phyloP scores from a whole-genome alignment of 768 basidiomycete genomes.

The Podaxis pistillaris region DNA sequence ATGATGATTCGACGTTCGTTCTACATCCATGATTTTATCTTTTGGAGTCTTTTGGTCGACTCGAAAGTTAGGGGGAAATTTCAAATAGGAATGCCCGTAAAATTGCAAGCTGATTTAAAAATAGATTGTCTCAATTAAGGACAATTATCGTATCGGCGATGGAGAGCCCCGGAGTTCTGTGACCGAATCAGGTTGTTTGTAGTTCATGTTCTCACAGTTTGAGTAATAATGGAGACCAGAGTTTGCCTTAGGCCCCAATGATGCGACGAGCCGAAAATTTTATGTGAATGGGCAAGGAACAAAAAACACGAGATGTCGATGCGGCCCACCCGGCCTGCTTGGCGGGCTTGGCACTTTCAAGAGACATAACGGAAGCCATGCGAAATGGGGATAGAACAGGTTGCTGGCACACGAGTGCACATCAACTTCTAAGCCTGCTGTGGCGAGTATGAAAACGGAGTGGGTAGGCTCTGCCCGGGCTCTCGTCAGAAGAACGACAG shows the following conservation, averaged over 20 bases:
- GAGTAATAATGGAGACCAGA: too few relatives aligned
- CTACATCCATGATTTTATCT: too few relatives aligned
- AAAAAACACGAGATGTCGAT: neutral
- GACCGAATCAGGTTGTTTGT: too few relatives aligned
- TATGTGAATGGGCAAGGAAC: neutral
- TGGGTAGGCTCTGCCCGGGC: neutral
- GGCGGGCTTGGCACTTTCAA: neutral
- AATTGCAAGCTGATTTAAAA: too few relatives aligned
- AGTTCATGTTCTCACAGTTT: too few relatives aligned
- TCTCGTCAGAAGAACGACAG: neutral
- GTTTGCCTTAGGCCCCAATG: neutral
- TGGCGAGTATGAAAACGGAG: neutral
- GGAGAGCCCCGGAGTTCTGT: too few relatives aligned
- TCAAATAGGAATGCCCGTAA: too few relatives aligned
- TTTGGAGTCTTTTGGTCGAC: too few relatives aligned
- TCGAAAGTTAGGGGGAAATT: too few relatives aligned
- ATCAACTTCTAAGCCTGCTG: neutral
- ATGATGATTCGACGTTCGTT: too few relatives aligned
- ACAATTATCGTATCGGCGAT: too few relatives aligned
- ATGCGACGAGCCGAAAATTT: neutral
- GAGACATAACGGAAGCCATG: neutral
- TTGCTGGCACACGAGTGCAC: neutral
- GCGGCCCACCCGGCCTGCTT: neutral
- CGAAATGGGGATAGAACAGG: neutral
- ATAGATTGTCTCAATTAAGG: too few relatives aligned